Percentiles rank a stretch among this genome's conserved stretches.
Conservation (phyloP, 768 basidiomycete genomes). For the Pleurotus salmoneostramineus region DNA sequence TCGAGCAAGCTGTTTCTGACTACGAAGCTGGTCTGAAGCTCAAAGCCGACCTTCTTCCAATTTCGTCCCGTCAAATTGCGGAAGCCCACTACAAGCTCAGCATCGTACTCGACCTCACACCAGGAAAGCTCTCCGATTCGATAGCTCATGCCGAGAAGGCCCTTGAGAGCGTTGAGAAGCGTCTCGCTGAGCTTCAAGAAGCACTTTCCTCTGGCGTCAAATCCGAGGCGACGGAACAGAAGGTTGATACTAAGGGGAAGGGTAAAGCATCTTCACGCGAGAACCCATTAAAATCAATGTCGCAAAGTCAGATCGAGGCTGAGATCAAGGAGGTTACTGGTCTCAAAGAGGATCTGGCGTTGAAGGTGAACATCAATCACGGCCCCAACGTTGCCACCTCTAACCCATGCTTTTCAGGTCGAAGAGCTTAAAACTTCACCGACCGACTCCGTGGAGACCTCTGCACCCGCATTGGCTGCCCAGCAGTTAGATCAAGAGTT, state of each 20-base stretch:
- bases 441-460: conserved; percentile 44
- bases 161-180: conserved; percentile 68
- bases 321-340: conserved; percentile 79
- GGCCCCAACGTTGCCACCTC: background rate
- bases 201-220: conserved; percentile 36
- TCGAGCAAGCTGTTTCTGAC: conserved; percentile 89
- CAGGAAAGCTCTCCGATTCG: conserved; percentile 78
- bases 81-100: conserved; percentile 94
- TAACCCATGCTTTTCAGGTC: conserved; percentile 46
- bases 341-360: conserved; percentile 75
- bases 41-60: conserved; percentile 70
- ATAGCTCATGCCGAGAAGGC: conserved; percentile 80
- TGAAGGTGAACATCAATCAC: conserved; percentile 58
- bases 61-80: conserved; percentile 90
- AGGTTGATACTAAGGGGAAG: conserved; percentile 58
- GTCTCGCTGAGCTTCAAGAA: conserved; percentile 57
- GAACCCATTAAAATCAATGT: conserved; percentile 63
- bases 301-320: conserved; percentile 64
- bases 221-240: conserved; percentile 21
- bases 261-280: conserved; percentile 61
- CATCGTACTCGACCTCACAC: conserved; percentile 88
- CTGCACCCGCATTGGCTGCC: conserved; percentile 69
- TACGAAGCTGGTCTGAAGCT: conserved; percentile 75
- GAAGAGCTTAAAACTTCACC: conserved; percentile 88
- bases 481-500: conserved; percentile 71